Evolutionary conservation across 2,329 filamentous ascomycete species (phyloP).

Genomic region (Myriosclerotinia scirpicola): DNA sequence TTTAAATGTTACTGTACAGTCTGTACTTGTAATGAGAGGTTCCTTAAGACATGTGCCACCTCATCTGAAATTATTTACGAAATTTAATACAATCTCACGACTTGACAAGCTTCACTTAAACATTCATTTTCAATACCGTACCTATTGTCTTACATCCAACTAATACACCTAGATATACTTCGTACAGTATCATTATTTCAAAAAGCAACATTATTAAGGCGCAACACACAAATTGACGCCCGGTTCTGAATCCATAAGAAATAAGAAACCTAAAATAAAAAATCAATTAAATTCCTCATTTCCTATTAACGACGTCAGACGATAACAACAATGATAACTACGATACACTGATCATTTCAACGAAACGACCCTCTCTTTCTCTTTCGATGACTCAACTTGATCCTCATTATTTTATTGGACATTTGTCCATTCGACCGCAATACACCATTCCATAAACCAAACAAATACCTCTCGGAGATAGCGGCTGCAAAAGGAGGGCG

Average conservation of each 20-base stretch:
- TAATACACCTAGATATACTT: constrained; percentile 5
- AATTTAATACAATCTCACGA: constrained; percentile 5
- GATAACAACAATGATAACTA: constrained; percentile 22
- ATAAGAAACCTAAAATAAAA: constrained; percentile 7
- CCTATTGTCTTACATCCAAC: neutral
- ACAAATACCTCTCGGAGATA: neutral
- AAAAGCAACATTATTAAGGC: neutral
- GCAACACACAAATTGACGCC: constrained; percentile 14
- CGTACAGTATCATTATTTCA: neutral
- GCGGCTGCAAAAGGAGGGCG: constrained; percentile 21
- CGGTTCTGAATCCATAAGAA: neutral
- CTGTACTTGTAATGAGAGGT: neutral
- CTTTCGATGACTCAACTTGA: constrained; percentile 20
- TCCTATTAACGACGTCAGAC: constrained; percentile 20
- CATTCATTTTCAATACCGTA: constrained; percentile 12
- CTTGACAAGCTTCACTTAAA: constrained; percentile 14
- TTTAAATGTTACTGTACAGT: neutral
- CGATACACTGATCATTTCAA: constrained; percentile 19
- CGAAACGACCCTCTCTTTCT: constrained; percentile 6
- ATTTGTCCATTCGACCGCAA: constrained; percentile 5
- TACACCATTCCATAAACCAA: constrained; percentile 23
- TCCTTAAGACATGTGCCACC: constrained; percentile 21
- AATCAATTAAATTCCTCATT: neutral
- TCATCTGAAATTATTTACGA: constrained; percentile 10
- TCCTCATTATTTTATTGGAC: constrained; percentile 6